These are phyloP conservation scores for Apiospora pterosperma DNA, from an alignment of 2,329 filamentous ascomycete species.

Conservation along the genomic window DNA sequence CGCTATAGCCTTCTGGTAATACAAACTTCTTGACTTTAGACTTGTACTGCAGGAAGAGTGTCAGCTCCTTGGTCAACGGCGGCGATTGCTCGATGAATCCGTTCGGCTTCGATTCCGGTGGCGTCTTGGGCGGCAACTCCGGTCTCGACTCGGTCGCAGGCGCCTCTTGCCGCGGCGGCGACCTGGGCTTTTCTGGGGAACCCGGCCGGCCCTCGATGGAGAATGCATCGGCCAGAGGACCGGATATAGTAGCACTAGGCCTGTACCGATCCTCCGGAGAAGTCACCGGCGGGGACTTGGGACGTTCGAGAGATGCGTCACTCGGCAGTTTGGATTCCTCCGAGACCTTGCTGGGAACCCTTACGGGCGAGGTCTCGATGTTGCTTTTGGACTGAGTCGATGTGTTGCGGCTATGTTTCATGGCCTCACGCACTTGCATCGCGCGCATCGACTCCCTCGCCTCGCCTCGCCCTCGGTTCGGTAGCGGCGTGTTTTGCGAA, in stretches of 20 bases:
- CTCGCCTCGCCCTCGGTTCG: constrained; percentile 77
- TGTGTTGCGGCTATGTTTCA: constrained; percentile 45
- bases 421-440: constrained; percentile 51
- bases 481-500: constrained; percentile 75
- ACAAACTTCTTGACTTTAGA: constrained; percentile 97
- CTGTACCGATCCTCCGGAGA: constrained; percentile 65
- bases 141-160: constrained; percentile 14
- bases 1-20: constrained; percentile 76
- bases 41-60: constrained; percentile 93
- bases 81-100: constrained; percentile 64
- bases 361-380: constrained; percentile 60
- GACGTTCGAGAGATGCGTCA: constrained; percentile 22
- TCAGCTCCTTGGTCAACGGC: constrained; percentile 78
- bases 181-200: constrained; percentile 23
- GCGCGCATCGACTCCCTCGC: constrained; percentile 79
- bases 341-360: constrained; percentile 56
- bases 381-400: constrained; percentile 39
- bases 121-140: constrained; percentile 25
- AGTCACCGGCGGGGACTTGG: constrained; percentile 46
- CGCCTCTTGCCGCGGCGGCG: constrained; percentile 11
- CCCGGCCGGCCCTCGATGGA: constrained; percentile 29
- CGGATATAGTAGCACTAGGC: constrained; percentile 57
- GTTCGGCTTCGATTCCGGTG: constrained; percentile 46
- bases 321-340: constrained; percentile 47
- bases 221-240: constrained; percentile 50